Evolutionary conservation across 2,329 filamentous ascomycete genomes (phyloP).

Genomic region (Aspergillus pseudoterreus): DNA sequence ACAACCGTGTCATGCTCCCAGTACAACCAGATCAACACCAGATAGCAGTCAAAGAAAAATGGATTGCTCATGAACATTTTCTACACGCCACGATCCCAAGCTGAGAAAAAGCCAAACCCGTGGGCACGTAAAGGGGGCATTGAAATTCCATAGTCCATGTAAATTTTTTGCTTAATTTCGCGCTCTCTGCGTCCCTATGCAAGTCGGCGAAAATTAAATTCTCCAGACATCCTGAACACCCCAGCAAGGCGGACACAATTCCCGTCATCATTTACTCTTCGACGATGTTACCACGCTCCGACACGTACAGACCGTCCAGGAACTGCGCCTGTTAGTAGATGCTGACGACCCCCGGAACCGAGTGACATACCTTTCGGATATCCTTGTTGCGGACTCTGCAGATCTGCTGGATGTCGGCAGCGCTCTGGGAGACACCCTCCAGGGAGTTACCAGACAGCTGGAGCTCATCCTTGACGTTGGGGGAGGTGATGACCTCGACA

Average conservation of each 20-base stretch:
- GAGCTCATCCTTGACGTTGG: slow-evolving; percentile 97
- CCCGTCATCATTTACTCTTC: slow-evolving; percentile 49
- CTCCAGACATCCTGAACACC: slow-evolving; percentile 34
- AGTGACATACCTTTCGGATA: slow-evolving; percentile 84
- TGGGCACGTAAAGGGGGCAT: slow-evolving; percentile 21
- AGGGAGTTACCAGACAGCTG: slow-evolving; percentile 89
- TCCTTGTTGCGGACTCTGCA: slow-evolving; percentile 99
- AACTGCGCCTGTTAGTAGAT: slow-evolving; percentile 56
- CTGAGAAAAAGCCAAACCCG: slow-evolving; percentile 25
- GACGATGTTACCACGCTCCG: slow-evolving; percentile 93
- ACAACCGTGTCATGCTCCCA: not conserved
- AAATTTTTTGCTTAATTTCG: slow-evolving; percentile 30
- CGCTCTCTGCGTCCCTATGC: slow-evolving; percentile 36
- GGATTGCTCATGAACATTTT: slow-evolving; percentile 18
- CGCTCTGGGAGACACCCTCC: slow-evolving; percentile 95
- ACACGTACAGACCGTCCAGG: slow-evolving; percentile 99
- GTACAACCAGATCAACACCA: not conserved
- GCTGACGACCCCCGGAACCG: not conserved
- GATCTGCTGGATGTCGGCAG: slow-evolving; percentile 99
- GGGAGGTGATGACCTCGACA: slow-evolving; percentile 85
- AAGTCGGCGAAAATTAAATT: slow-evolving; percentile 39
- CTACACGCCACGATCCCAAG: slow-evolving; percentile 26
- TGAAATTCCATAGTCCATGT: slow-evolving; percentile 29
- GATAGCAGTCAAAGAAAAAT: slow-evolving; percentile 12
- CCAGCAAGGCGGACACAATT: slow-evolving; percentile 29